Conservation (phyloP, 148 eudicot genomes). For the Selenicereus undatus region DNA sequence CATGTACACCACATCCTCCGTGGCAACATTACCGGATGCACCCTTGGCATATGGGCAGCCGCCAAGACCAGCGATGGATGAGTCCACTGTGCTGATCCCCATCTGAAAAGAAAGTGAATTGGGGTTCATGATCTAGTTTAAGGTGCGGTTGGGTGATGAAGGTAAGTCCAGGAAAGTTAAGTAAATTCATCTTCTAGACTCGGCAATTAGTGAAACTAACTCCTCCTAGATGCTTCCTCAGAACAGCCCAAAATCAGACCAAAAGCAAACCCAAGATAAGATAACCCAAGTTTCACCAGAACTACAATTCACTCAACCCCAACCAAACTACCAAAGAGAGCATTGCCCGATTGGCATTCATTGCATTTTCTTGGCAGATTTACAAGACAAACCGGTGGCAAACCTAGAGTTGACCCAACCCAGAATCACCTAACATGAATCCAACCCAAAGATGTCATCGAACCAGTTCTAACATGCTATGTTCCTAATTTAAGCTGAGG, state of each 20-base stretch:
- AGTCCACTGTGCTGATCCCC: slow-evolving; percentile 79
- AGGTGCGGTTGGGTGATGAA: neutral
- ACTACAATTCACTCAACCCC: too few relatives aligned
- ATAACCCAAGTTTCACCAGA: too few relatives aligned
- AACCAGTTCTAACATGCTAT: too few relatives aligned
- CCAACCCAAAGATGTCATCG: neutral
- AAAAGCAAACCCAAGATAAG: too few relatives aligned
- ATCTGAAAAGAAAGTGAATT: slow-evolving; percentile 39
- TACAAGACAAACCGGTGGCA: neutral
- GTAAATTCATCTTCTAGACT: too few relatives aligned
- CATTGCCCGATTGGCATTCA: too few relatives aligned
- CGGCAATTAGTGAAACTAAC: too few relatives aligned
- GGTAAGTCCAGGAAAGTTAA: too few relatives aligned
- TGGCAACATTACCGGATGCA: slow-evolving; percentile 91
- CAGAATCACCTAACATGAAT: neutral
- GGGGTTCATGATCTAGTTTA: neutral
- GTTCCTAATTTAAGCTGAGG: too few relatives aligned
- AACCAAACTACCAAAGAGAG: too few relatives aligned
- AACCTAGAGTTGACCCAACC: neutral
- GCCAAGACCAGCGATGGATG: slow-evolving; percentile 82
- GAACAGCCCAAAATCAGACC: too few relatives aligned
- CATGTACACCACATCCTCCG: slow-evolving; percentile 95
- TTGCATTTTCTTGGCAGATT: neutral
- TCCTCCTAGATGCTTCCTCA: too few relatives aligned
- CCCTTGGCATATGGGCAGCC: slow-evolving; percentile 97